Base-by-base conservation (phyloP, 805 yeast genomes). In the Candida manassasensis region DNA sequence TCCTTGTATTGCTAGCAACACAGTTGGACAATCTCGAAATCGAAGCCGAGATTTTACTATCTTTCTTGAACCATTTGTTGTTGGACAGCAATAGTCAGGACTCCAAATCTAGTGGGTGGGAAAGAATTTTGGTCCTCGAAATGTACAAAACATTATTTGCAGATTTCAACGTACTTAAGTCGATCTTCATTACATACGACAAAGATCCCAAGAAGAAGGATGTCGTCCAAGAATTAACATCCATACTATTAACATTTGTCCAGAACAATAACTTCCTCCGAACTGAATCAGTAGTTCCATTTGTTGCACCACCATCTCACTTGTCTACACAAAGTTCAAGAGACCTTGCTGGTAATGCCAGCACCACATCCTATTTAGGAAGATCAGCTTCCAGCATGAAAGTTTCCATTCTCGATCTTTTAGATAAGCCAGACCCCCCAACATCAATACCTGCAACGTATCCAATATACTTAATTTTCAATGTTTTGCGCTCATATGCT, bases 361-460 rank as follows among this genome's bases (percentile, higher is more conserved):
- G 14, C n/a, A 11, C 25, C 11, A 30, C 34, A 9, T 16, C 34
- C 15, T 38, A 43, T 22, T 57, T 80, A 19, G 67, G 79, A 0
- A 52, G 56, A 11, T 56, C 62, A 3, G 54, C 53, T 8, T 73
- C 84, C 0, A 50, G 64, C 2, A 57, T 73, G 31, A 75, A 77
- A 44, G 66, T 80, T 0, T 61, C 78, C 10, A 71, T 78, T 38
- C 65, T 89, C 19, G 96, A 90, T 37, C 73, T 81, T 35, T 67
- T 93, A 16, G 97, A 90, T 52, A 88, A 88, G 49, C 47, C 63
- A 0, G 94, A 84, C 18, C 80, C 96, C 0, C 96, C 96, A 0
- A 49, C 65, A 1, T 61, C 71, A 2, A 43, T 62, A 10, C 84
- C 93, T 2, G 65, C 64, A 4, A 71, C 81, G 0, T 89, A 93